Evolutionary conservation across 2,329 filamentous ascomycete genomes (phyloP), one percentile per base, ranked within the genome.

Genomic region (Sporothrix luriei): DNA sequence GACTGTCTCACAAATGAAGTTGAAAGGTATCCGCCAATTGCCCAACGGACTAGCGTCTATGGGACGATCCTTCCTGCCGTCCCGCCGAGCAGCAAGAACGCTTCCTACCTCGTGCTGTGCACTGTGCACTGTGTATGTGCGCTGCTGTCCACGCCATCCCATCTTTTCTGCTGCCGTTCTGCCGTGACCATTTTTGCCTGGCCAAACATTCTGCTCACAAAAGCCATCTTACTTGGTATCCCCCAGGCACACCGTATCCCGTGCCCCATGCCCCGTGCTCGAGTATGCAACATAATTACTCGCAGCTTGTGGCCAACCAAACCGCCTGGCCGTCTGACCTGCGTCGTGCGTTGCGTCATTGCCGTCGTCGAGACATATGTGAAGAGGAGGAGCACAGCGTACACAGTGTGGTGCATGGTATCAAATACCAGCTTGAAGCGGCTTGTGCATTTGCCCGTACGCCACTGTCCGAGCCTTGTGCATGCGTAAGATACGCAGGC

Each of bases 91-190:
- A 64, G 24, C 24, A 66, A 66, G 48, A 54, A 24, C 61, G 61
- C n/a, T 64, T 64, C 61, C 43, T 64, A 33, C 16, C 24, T 64
- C 40, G 61, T 64, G 43, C 46, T 29, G 61, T 64, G 40, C 59
- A 46, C 59, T 62, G 59, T 29, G 40, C 40, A 43, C 59, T 62
- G 59, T 29, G 40, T 21, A 43, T 33, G 61, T 65, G 61, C 46
- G 38, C 19, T 26, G 26, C 40, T 49, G 40, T 13, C 40, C 40
- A 64, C 61, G 61, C 61, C 61, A 64, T 65, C 46, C 19, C 62
- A 65, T 65, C 43, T 65, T 65, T 29, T 24, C 48, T 19, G 48
- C 48, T 49, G 19, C n/a, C 24, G 24, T 33, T 64, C 43, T n/a
- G 26, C 29, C 61, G n/a, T 14, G 16, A 5, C 40, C 43, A 21